Base-by-base conservation (phyloP, 1,284 basidiomycete species). In the Leccinum holopus region DNA sequence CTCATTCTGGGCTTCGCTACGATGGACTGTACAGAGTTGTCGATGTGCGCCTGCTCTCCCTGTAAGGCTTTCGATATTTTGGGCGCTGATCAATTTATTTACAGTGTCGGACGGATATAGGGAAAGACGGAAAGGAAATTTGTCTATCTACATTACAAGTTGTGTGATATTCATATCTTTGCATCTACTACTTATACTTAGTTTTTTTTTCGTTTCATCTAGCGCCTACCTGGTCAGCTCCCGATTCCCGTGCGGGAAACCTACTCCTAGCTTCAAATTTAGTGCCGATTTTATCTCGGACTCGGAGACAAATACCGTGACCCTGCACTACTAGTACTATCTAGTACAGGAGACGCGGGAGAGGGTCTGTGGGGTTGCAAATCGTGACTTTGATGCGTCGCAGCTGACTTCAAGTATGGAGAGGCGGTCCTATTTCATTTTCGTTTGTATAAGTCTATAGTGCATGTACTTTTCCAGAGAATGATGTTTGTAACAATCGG, bases 11-110 rank as follows among this genome's bases (percentile, higher is more conserved):
- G 14, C 52, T n/a, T 21, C 47, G 57, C 14, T 58, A 58, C n/a
- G 57, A 58, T 37, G 47, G 47, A n/a, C 21, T 58, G 18, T 58
- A 58, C 12, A 52, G n/a, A 37, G 30, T 58, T 8, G 21, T 35
- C 32, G 14, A 49, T 10, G 57, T 37, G 25, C 9, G 47, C n/a
- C 6, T 37, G n/a, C 18, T 28, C 33, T 18, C 28, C n/a, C 11
- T 4, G 44, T 25, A 25, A 21, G 28, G 18, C 25, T 25, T 25
- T 51, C 41, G 7, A 30, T 35, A 28, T 14, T 49, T 49, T 49
- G 21, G 47, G 47, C 11, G 21, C 21, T 25, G 28, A 58, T 21
- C 14, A 28, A 10, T 51, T n/a, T 49, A 21, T 49, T 49, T 51
- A 11, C 47, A 58, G 57, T 58, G 47, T 58, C 35, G 47, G 57